Evolutionary conservation across 768 basidiomycete genomes (phyloP).

Genomic region (Russula sp.): DNA sequence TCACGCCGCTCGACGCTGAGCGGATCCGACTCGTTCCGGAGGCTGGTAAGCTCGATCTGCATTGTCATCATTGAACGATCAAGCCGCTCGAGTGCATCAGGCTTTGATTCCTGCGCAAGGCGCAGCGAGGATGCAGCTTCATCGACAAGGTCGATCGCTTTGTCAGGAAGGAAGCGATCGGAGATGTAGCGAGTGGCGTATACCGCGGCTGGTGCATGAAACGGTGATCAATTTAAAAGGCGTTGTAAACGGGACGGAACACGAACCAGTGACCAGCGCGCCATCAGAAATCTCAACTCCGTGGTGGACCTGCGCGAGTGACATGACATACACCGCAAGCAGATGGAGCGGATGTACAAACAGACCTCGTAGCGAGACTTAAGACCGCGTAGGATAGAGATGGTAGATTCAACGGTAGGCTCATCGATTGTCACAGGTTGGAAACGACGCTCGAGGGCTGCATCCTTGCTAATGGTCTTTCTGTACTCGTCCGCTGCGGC

Average conservation of each 20-base stretch:
- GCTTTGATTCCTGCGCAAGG: constrained; percentile 84
- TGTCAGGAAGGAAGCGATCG: constrained; percentile 84
- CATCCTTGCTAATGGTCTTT: constrained; percentile 88
- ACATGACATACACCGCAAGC: not conserved
- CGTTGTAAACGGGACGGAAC: not conserved
- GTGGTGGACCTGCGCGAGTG: constrained; percentile 49
- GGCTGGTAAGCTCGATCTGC: constrained; percentile 82
- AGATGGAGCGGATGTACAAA: not conserved
- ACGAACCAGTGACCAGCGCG: constrained; percentile 74
- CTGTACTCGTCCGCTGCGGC: constrained; percentile 73
- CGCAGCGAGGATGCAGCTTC: constrained; percentile 85
- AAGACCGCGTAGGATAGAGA: constrained; percentile 80
- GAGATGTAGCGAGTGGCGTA: constrained; percentile 82
- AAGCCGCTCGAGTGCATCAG: constrained; percentile 73
- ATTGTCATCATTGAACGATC: constrained; percentile 80
- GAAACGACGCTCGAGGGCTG: constrained; percentile 85
- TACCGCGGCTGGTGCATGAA: constrained; percentile 52
- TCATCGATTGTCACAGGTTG: constrained; percentile 87
- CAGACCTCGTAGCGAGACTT: constrained; percentile 70
- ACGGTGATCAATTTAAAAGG: not conserved
- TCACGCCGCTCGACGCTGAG: constrained; percentile 69
- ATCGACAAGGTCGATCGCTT: constrained; percentile 88
- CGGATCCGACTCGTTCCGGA: constrained; percentile 82
- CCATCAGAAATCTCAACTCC: constrained; percentile 88
- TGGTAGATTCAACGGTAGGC: constrained; percentile 77